Percentiles rank a stretch among this genome's conserved stretches.
Evolutionary conservation across 2,329 filamentous ascomycete genomes (phyloP).

Genomic region (Nemania sp.): DNA sequence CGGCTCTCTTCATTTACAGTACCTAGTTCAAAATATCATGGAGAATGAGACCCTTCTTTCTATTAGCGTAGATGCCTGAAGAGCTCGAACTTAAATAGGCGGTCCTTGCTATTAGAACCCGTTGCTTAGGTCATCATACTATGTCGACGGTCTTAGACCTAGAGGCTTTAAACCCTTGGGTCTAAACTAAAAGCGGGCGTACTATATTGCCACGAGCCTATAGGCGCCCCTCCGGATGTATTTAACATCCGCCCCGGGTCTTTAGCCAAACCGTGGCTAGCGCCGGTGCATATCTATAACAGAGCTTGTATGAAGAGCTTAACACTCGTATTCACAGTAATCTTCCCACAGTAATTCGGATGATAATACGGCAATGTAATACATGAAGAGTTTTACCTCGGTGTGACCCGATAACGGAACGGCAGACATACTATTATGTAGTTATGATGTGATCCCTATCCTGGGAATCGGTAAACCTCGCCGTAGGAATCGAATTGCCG

Average conservation of each 20-base stretch:
- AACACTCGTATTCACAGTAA: not conserved
- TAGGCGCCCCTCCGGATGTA: not conserved
- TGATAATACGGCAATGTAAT: too few relatives aligned
- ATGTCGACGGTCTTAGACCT: not conserved
- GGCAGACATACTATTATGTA: too few relatives aligned
- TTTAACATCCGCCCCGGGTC: not conserved
- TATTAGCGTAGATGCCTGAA: not conserved
- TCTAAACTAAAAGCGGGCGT: not conserved
- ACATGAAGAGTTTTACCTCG: not conserved
- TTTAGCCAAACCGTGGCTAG: constrained; percentile 1
- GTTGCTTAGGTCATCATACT: not conserved
- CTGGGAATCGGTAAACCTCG: not conserved
- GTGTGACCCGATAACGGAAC: not conserved
- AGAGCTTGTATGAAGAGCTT: not conserved
- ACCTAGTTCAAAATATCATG: not conserved
- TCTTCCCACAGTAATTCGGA: too few relatives aligned
- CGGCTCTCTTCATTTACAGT: not conserved
- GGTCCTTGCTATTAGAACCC: not conserved
- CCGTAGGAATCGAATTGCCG: not conserved
- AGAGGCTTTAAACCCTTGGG: not conserved
- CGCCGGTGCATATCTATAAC: not conserved
- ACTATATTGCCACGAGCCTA: not conserved
- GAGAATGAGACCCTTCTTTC: not conserved
- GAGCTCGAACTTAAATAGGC: not conserved
- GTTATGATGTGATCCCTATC: constrained; percentile 1